These are phyloP conservation scores for Rubus parviflorus DNA, from an alignment of 306 rosid species.

Conservation along the genomic window DNA sequence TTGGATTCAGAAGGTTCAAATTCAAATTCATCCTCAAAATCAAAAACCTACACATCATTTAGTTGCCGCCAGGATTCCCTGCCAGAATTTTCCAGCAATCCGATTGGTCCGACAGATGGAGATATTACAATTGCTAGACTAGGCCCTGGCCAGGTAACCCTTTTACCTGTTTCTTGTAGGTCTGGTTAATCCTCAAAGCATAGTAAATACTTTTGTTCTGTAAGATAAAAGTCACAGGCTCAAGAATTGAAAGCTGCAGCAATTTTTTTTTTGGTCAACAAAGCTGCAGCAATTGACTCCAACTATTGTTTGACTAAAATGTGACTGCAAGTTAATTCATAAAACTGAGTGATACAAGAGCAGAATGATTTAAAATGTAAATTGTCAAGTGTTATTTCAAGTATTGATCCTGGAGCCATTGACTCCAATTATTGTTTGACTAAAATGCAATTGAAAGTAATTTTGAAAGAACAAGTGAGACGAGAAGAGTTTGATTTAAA, in stretches of 20 bases:
- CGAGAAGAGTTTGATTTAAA: neutral
- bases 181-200: slow-evolving; percentile 15
- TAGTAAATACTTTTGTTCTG: neutral
- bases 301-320: neutral
- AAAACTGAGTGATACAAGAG: neutral
- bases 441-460: neutral
- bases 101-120: slow-evolving; percentile 38
- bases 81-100: slow-evolving; percentile 60
- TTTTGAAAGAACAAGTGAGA: neutral
- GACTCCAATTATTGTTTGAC: neutral
- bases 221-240: neutral
- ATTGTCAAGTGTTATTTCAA: neutral
- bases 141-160: slow-evolving; percentile 81
- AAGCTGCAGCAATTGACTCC: neutral
- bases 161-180: neutral
- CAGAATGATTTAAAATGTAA: neutral
- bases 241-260: neutral
- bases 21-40: slow-evolving; percentile 47
- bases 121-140: slow-evolving; percentile 79
- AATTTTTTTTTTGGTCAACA: neutral
- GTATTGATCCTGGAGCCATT: neutral
- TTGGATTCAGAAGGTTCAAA: slow-evolving; percentile 47
- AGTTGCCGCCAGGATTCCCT: slow-evolving; percentile 66
- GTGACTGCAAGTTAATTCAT: neutral
- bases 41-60: slow-evolving; percentile 79